Base-by-base conservation (phyloP, 768 basidiomycete species). In the Tylopilus felleus region DNA sequence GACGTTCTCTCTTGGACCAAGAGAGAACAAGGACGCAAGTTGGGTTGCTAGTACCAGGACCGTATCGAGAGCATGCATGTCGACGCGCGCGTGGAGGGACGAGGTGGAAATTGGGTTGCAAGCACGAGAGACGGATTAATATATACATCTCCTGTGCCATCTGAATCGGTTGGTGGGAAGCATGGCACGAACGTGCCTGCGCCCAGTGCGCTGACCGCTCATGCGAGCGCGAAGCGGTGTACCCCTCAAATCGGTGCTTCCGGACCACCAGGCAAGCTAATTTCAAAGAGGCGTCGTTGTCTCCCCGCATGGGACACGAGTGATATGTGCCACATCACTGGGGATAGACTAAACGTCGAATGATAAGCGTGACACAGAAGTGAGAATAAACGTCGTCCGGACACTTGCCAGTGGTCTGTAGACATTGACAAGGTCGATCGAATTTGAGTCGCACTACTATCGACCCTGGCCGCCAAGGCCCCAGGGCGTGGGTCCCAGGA, bases 41-140 rank as follows among this genome's bases (percentile, higher is more conserved):
- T 13, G 29, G 27, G 31, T 43, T 9, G 35, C 22, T 4, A 51
- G 19, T 7, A 28, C 41, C 8, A 57, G 13, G 14, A 55, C 19
- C 5, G 17, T 40, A 14, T 38, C 27, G 10, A 62, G 28, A 29
- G 40, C 33, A n/a, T 17, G 36, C 63, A 64, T 59, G 5, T 46
- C 25, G 10, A 21, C 22, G 23, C 17, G 60, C 5, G 41, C 39
- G 12, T 17, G 40, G 22, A 16, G 8, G 21, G 22, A 21, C 5
- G 44, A 10, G 41, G 17, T 8, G 13, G n/a, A 23, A 7, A 10
- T 9, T 17, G 17, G 13, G 21, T 6, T 22, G 8, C 9, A 16
- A 23, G 36, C 17, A 19, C 22, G 29, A 52, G 1, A 9, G 25
- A 5, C 28, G 23, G 23, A 27, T 4, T 16, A 2, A 21, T 35